A percentile compares a stretch with the other conserved stretches of the same genome.
These are phyloP conservation scores for Ogataea siamensis DNA, from an alignment of 805 yeast genomes.

Conservation along the genomic window DNA sequence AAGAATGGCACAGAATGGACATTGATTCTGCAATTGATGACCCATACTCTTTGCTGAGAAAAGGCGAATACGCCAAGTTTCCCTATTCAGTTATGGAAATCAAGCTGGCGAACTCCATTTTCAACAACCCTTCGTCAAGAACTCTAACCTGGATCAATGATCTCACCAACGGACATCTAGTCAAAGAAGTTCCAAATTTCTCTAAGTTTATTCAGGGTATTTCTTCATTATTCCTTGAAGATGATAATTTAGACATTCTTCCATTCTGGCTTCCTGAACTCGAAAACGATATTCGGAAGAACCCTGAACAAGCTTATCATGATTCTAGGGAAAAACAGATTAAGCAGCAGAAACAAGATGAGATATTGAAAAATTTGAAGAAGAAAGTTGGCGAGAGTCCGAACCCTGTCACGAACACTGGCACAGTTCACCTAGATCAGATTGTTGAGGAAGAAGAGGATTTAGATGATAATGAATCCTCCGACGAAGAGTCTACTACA, in stretches of 20 bases:
- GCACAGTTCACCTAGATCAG: conserved; percentile 32
- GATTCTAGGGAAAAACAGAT: conserved; percentile 56
- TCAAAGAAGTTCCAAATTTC: conserved; percentile 91
- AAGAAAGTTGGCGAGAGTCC: conserved; percentile 43
- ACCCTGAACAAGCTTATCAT: conserved; percentile 76
- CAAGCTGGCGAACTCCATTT: conserved; percentile 45
- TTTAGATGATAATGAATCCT: conserved; percentile 46
- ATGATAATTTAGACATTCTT: conserved; percentile 81
- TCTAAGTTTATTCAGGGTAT: conserved; percentile 93
- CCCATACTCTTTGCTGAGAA: conserved; percentile 71
- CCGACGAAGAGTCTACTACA: conserved; percentile 56
- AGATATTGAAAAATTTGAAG: conserved; percentile 37
- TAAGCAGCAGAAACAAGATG: conserved; percentile 44
- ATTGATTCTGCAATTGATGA: conserved; percentile 73
- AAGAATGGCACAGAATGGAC: conserved; percentile 88
- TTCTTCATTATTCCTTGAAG: conserved; percentile 82
- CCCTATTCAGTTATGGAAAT: conserved; percentile 90
- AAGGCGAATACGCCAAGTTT: conserved; percentile 80
- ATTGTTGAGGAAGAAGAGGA: conserved; percentile 36
- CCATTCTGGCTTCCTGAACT: conserved; percentile 96
- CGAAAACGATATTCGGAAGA: conserved; percentile 71
- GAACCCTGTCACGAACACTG: conserved; percentile 26
- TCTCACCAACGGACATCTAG: conserved; percentile 75
- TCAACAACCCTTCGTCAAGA: conserved; percentile 49
- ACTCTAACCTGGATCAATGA: conserved; percentile 78